Evolutionary conservation across 148 eudicot species (phyloP).

Genomic region (Silene latifolia): DNA sequence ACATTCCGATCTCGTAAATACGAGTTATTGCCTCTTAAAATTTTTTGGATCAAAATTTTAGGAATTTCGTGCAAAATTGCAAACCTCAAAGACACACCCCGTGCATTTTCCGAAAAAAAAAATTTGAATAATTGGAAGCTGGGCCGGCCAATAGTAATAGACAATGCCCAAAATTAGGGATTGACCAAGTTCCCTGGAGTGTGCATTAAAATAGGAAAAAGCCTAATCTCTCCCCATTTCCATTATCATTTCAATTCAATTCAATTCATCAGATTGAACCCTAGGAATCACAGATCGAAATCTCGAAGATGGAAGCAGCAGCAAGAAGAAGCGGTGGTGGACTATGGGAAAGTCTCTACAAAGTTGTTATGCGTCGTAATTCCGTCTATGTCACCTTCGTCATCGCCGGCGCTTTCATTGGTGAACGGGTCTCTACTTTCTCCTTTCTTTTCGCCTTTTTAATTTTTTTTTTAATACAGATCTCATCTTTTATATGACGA

Average conservation of each 20-base stretch:
- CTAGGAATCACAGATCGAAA: not conserved
- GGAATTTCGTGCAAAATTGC: too few relatives aligned
- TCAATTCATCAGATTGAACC: not conserved
- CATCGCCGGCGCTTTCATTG: slow-evolving; percentile 73
- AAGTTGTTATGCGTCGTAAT: slow-evolving; percentile 65
- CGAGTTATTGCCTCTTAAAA: too few relatives aligned
- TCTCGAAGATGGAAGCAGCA: slow-evolving; percentile 25
- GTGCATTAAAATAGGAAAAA: not conserved
- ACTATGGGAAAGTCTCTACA: slow-evolving; percentile 55
- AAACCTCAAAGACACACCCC: too few relatives aligned
- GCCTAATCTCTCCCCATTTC: not conserved
- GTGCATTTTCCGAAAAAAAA: too few relatives aligned
- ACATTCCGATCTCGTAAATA: too few relatives aligned
- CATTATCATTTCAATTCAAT: not conserved
- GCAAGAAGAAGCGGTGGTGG: slow-evolving; percentile 42
- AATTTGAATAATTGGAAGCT: not conserved
- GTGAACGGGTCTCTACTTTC: slow-evolving; percentile 46
- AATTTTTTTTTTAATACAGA: not conserved
- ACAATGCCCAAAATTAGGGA: not conserved
- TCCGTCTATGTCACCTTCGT: slow-evolving; percentile 79
- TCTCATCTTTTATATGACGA: not conserved
- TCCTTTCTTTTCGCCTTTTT: not conserved
- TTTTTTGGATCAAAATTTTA: too few relatives aligned
- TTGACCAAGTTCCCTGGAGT: not conserved
- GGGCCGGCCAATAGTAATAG: not conserved